These are phyloP conservation scores for Podospora conica DNA, from an alignment of 495 filamentous ascomycete species.

Conservation along the genomic window DNA sequence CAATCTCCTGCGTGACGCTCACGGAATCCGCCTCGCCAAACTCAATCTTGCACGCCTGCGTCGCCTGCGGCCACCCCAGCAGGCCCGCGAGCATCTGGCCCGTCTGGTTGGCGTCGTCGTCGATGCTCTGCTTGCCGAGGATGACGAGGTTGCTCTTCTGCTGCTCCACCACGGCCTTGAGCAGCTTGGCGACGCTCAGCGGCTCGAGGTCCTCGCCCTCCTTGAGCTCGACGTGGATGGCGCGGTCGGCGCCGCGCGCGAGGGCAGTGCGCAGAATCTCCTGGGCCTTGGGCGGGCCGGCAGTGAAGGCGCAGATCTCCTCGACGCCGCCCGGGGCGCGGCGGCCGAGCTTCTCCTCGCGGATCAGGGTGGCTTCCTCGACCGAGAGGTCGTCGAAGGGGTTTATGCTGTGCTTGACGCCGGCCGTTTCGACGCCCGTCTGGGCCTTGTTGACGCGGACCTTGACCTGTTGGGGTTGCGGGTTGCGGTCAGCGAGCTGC, in stretches of 20 bases:
- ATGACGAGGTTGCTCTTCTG: conserved; percentile 89
- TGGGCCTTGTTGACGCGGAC: conserved; percentile 94
- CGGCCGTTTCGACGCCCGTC: conserved; percentile 84
- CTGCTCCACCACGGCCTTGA: conserved; percentile 66
- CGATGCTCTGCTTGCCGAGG: conserved; percentile 94
- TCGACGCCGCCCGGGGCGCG: conserved; percentile 51
- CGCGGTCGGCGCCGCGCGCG: conserved; percentile 96
- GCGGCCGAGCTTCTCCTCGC: conserved; percentile 60
- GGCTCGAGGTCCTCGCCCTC: conserved; percentile 71
- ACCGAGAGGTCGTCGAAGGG: conserved; percentile 98
- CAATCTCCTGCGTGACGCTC: conserved; percentile 82
- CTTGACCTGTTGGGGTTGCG: conserved; percentile 62
- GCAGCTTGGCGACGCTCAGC: conserved; percentile 81
- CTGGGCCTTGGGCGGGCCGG: conserved; percentile 76
- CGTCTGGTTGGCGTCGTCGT: conserved; percentile 93
- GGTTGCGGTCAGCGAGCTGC: not conserved
- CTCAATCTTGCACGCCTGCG: conserved; percentile 77
- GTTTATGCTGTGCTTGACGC: conserved; percentile 97
- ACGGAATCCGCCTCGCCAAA: conserved; percentile 56
- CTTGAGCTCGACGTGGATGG: conserved; percentile 73
- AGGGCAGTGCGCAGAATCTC: conserved; percentile 92
- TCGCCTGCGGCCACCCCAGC: conserved; percentile 88
- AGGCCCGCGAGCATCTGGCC: conserved; percentile 96
- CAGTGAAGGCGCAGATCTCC: conserved; percentile 84
- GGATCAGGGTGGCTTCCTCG: conserved; percentile 90